These are phyloP conservation scores for Catenaria anguillulae DNA, from an alignment of 371 early-diverging fungal genomes.

Conservation along the genomic window DNA sequence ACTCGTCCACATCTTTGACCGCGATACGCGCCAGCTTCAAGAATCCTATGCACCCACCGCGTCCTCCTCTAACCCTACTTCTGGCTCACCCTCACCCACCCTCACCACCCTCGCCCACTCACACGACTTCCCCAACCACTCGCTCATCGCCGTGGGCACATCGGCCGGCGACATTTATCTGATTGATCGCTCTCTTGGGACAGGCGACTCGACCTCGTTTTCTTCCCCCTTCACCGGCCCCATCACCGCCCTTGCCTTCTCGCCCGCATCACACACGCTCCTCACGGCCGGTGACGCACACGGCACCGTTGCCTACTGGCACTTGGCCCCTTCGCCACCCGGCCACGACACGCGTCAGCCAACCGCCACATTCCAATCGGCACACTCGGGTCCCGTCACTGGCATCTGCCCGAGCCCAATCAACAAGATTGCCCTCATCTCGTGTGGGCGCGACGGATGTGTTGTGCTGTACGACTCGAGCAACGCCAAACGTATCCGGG, in stretches of 20 bases:
- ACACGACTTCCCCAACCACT: not conserved
- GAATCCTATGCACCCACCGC: not conserved
- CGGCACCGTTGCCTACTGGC: constrained; percentile 34
- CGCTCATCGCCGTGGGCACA: not conserved
- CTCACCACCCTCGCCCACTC: not conserved
- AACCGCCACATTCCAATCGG: constrained; percentile 19
- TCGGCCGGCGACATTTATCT: not conserved
- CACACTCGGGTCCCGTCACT: constrained; percentile 28
- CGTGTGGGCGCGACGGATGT: constrained; percentile 30
- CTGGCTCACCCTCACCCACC: too few species aligned
- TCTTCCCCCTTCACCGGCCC: not conserved
- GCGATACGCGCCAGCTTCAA: not conserved
- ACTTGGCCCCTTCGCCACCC: constrained; percentile 13
- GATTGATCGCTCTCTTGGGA: not conserved
- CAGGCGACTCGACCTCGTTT: too few species aligned
- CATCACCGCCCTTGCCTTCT: constrained; percentile 17
- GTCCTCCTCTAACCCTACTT: too few species aligned
- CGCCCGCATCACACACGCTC: constrained; percentile 20
- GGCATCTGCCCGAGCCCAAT: constrained; percentile 35
- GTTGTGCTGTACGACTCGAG: constrained; percentile 31
- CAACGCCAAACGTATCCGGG: constrained; percentile 14
- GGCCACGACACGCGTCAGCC: constrained; percentile 15
- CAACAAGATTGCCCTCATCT: constrained; percentile 31
- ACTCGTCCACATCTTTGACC: not conserved
- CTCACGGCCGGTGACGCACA: constrained; percentile 35